Evolutionary conservation across 768 basidiomycete species (phyloP).

Genomic region (Mrakia gelida): DNA sequence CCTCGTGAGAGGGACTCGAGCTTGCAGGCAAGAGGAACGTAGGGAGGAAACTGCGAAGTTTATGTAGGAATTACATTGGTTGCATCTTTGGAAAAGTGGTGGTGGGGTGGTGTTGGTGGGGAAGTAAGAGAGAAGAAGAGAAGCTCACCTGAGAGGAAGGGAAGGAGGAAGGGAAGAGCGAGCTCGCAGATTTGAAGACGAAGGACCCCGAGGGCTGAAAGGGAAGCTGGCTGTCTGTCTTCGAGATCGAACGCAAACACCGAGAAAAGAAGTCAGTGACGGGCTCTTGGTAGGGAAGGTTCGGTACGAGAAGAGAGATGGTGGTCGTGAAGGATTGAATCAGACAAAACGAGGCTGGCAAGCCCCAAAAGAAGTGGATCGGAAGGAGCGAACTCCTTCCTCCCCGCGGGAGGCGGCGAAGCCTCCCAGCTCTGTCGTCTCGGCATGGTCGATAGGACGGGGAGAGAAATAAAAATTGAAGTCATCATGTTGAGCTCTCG

Average conservation of each 20-base stretch:
- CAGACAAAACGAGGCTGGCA: slow-evolving; percentile 34
- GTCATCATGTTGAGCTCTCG: slow-evolving; percentile 30
- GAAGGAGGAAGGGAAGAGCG: neutral
- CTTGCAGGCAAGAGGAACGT: slow-evolving; percentile 29
- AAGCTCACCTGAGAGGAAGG: neutral
- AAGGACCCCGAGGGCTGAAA: neutral
- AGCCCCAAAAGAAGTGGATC: slow-evolving; percentile 29
- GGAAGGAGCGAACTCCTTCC: neutral
- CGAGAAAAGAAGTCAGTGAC: neutral
- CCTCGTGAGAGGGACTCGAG: slow-evolving; percentile 15
- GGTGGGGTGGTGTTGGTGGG: neutral
- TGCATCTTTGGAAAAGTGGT: slow-evolving; percentile 19
- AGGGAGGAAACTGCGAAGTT: slow-evolving; percentile 33
- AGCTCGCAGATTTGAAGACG: neutral
- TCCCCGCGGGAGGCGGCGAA: slow-evolving; percentile 30
- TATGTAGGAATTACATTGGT: slow-evolving; percentile 12
- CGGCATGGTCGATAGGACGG: slow-evolving; percentile 34
- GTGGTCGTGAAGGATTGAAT: slow-evolving; percentile 8
- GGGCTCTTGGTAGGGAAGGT: neutral
- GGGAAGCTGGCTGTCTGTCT: slow-evolving; percentile 7
- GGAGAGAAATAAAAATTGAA: slow-evolving; percentile 34
- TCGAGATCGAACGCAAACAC: neutral
- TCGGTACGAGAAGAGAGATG: too few species aligned
- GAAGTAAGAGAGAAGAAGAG: neutral
- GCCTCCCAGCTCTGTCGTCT: slow-evolving; percentile 33